Conservation (phyloP, 805 yeast species). For the Myxozyma geophila region DNA sequence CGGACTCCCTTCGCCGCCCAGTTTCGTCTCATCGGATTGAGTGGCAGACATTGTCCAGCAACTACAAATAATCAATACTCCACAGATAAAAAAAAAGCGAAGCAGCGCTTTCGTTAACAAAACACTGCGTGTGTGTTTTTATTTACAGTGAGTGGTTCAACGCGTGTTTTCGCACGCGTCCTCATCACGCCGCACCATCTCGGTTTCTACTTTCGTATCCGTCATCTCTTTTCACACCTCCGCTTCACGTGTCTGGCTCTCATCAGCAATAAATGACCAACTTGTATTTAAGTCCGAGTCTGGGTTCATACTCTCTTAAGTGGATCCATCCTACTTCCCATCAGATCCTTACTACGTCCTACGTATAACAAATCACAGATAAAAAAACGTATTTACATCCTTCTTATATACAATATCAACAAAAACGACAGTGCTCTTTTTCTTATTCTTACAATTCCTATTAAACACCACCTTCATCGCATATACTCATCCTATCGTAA, state of each 20-base stretch:
- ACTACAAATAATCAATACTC: not conserved
- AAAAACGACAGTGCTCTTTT: no score
- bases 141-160: no score
- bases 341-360: not conserved
- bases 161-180: no score
- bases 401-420: no score
- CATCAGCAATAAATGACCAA: no score
- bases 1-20: slow-evolving; percentile 6
- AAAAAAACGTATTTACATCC: not conserved
- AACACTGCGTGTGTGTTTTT: no score
- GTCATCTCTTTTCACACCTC: no score
- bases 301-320: no score
- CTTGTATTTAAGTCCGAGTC: no score
- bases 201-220: no score
- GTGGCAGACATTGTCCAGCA: not conserved
- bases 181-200: no score
- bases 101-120: not conserved
- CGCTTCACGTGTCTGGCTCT: no score
- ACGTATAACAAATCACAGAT: not conserved
- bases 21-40: not conserved
- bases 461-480: not conserved
- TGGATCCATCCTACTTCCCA: not conserved
- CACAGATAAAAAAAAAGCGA: not conserved
- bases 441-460: not conserved
- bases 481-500: not conserved